Evolutionary conservation across 2,329 filamentous ascomycete species (phyloP).

Genomic region (Alternaria sp.): DNA sequence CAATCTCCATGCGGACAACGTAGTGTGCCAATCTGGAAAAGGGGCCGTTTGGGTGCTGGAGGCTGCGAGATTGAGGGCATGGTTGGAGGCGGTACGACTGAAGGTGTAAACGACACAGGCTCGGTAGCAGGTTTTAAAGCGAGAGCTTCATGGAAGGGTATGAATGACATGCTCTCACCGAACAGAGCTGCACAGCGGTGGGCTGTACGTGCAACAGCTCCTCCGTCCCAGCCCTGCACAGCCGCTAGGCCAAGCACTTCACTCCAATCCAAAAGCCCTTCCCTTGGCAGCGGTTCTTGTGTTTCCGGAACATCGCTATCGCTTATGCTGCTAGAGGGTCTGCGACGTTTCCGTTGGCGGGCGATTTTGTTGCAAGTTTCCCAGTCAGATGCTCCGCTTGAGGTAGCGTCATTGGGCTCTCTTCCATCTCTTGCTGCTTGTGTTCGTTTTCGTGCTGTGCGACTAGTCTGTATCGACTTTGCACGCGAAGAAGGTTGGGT

Average conservation of each 20-base stretch:
- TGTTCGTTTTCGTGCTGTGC: constrained; percentile 5
- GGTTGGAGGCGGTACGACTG: constrained; percentile 33
- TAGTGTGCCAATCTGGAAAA: constrained; percentile 39
- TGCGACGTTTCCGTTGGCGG: constrained; percentile 23
- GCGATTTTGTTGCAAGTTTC: constrained; percentile 3
- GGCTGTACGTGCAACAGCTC: constrained; percentile 72
- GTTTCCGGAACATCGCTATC: constrained; percentile 22
- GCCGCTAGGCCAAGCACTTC: constrained; percentile 83
- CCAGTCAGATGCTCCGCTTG: constrained; percentile 48
- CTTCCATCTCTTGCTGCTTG: background rate
- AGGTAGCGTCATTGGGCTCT: constrained; percentile 19
- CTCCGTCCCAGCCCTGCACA: constrained; percentile 71
- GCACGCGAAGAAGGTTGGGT: constrained; percentile 25
- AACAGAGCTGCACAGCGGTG: constrained; percentile 80
- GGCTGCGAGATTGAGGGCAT: background rate
- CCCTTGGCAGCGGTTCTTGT: constrained; percentile 23
- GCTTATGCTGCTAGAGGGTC: constrained; percentile 21
- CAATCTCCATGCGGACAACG: constrained; percentile 49
- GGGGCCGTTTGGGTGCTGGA: constrained; percentile 32
- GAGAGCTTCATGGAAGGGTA: constrained; percentile 60
- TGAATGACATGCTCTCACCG: constrained; percentile 72
- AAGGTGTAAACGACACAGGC: constrained; percentile 50
- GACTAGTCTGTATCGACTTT: background rate
- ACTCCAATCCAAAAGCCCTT: constrained; percentile 72
- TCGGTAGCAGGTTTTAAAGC: constrained; percentile 34